Base-by-base conservation (phyloP, 768 basidiomycete genomes). In the Chalciporus pseudorubinellus region DNA sequence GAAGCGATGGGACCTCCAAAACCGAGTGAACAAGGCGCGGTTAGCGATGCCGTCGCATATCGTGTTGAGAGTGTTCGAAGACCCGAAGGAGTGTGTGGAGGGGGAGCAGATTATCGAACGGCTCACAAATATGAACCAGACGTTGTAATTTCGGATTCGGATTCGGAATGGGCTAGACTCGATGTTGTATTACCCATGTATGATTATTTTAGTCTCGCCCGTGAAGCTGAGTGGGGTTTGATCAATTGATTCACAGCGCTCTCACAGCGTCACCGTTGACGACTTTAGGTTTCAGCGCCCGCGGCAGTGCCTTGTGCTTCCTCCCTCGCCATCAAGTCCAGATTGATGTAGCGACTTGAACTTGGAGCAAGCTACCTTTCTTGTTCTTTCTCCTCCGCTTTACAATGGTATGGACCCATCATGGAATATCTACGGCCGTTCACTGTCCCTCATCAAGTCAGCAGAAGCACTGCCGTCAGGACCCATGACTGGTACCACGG, bases 81-180 rank as follows among this genome's bases (percentile, higher is more conserved):
- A 80, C 38, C 84, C 90, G 10, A 70, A 59, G 55, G 87, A 92
- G 59, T 91, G 89, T 62, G 73, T 77, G 14, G 89, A 92, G 67
- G 78, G 76, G 20, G 69, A 69, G 33, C 69, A 74, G 42, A 71
- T 81, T 50, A 60, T 82, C 44, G 60, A 42, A 16, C 52, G 31
- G 33, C 28, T 63, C 21, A 28, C 26, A 39, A n/a, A 12, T 38
- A 34, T 19, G 34, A 39, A n/a, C 20, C 59, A 44, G 18, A 14
- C n/a, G 10, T 39, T 13, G 7, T 26, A n/a, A 24, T 39, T 31
- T n/a, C 34, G 34, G 34, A 36, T 36, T 28, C 14, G 45, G 49
- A 14, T 40, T 14, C 16, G 12, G 44, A 8, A 41, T 16, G 26
- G n/a, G n/a, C n/a, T n/a, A n/a, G n/a, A n/a, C n/a, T n/a, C n/a